These are phyloP conservation scores for Xylaria venustula DNA, from an alignment of 495 filamentous ascomycete species.

Conservation along the genomic window DNA sequence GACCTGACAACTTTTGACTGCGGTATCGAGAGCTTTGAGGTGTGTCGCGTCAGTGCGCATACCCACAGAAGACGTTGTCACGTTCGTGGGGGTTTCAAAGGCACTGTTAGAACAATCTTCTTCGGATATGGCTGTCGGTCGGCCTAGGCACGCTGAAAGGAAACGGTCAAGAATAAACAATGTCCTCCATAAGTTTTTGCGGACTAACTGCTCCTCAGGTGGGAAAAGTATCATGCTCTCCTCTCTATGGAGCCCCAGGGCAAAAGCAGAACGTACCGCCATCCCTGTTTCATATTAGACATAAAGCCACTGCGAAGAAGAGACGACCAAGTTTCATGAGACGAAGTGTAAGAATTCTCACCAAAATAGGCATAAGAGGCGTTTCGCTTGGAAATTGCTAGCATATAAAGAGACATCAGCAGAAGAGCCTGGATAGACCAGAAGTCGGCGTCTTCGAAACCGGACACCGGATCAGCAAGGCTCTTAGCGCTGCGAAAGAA, in stretches of 20 bases:
- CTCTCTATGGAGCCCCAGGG: conserved; percentile 60
- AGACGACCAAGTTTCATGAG: not conserved
- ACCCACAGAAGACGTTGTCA: conserved; percentile 15
- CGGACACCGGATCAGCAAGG: conserved; percentile 52
- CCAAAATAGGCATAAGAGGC: conserved; percentile 59
- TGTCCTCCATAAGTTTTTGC: conserved; percentile 59
- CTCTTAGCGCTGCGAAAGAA: conserved; percentile 60
- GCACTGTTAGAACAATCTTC: conserved; percentile 57
- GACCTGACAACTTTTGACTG: conserved; percentile 57
- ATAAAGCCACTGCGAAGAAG: not conserved
- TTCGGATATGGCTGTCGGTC: conserved; percentile 60
- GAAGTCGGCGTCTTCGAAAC: conserved; percentile 61
- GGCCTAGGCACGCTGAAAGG: conserved; percentile 56
- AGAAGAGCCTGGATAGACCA: conserved; percentile 62
- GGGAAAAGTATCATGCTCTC: conserved; percentile 57
- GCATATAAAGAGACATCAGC: conserved; percentile 61
- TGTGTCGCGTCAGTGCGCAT: conserved; percentile 22
- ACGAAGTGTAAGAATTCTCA: conserved; percentile 32
- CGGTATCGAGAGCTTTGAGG: conserved; percentile 47
- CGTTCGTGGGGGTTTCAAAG: conserved; percentile 32
- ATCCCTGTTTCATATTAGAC: conserved; percentile 45
- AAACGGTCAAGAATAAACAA: conserved; percentile 63
- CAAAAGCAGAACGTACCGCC: conserved; percentile 61
- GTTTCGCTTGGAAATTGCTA: conserved; percentile 56
- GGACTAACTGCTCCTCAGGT: conserved; percentile 39